Evolutionary conservation across 257 asterid species (phyloP), one percentile per base, ranked within the genome.

Genomic region (Solanum rostratum): DNA sequence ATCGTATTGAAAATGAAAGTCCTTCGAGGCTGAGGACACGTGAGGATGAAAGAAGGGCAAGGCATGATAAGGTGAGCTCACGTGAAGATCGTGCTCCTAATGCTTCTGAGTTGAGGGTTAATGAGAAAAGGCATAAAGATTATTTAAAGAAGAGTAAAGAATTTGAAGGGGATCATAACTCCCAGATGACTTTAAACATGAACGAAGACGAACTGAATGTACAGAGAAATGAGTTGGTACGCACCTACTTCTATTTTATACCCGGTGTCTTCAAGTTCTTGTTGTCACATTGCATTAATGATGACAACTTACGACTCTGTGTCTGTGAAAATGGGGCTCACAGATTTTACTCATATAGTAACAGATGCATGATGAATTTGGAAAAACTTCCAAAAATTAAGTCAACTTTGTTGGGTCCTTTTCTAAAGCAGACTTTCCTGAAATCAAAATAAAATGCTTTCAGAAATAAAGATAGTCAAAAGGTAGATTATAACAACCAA

Each of bases 181-280:
- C 93, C 66, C 78, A 85, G 87, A 82, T 80, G 46, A 84, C 88
- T 87, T 88, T 93, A 65, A 91, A 86, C 91, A 92, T 91, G 91
- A 92, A 88, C 83, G 92, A 87, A 81, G 91, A 90, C 83, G 98
- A 92, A 70, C 92, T 88, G 85, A 83, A 87, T 76, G 92, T 89
- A 78, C 94, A 84, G 85, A 87, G 74, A 84, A 93, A 93, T 85
- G 95, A 94, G 88, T 89, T 88, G 98, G 99, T 97, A 95, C 89
- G 97, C 90, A 37, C 55, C 82, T 84, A 16, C 24, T 85, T 89
- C 88, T 87, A 87, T 71, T 83, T 87, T 86, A 86, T 82, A 85
- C 74, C 86, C 83, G 85, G 76, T 88, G 63, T 78, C 62, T 5
- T 78, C 74, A 69, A 81, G 89, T 57, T 68, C 14, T 81, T 13